Evolutionary conservation across 2,329 filamentous ascomycete genomes (phyloP).

Genomic region (Verruconis gallopava): DNA sequence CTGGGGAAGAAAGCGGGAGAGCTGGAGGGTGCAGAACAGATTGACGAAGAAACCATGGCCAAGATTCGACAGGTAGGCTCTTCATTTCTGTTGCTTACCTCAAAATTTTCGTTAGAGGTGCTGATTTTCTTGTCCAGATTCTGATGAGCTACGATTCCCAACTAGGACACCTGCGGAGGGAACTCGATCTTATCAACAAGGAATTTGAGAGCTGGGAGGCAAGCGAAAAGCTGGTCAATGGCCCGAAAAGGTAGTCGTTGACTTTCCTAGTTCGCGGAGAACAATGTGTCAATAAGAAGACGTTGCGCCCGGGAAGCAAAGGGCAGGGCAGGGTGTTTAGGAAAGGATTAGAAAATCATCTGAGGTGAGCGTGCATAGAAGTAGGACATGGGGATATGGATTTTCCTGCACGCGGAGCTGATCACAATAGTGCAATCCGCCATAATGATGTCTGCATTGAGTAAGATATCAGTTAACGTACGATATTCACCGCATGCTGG

Average conservation of each 20-base stretch:
- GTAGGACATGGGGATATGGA: too few relatives aligned
- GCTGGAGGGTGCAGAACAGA: slow-evolving; percentile 35
- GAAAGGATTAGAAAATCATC: too few relatives aligned
- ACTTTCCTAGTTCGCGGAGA: too few relatives aligned
- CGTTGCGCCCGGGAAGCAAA: too few relatives aligned
- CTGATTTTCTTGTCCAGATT: slow-evolving; percentile 39
- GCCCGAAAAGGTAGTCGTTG: neutral
- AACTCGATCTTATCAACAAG: slow-evolving; percentile 44
- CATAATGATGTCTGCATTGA: too few relatives aligned
- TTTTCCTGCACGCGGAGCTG: too few relatives aligned
- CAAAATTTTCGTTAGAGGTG: neutral
- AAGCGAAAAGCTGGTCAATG: neutral
- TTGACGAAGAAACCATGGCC: slow-evolving; percentile 57
- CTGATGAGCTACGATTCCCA: slow-evolving; percentile 73
- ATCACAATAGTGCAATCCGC: too few relatives aligned
- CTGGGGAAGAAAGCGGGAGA: slow-evolving; percentile 37
- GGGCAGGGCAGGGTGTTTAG: too few relatives aligned
- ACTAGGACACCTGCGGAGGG: slow-evolving; percentile 58
- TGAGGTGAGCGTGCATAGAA: too few relatives aligned
- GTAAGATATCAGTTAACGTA: too few relatives aligned
- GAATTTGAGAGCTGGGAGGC: slow-evolving; percentile 45
- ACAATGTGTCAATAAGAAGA: too few relatives aligned
- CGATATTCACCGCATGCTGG: too few relatives aligned
- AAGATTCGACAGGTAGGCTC: slow-evolving; percentile 59
- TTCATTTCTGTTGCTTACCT: slow-evolving; percentile 9